These are phyloP conservation scores for Tulasnella sp. DNA, from an alignment of 768 basidiomycete species.

Conservation along the genomic window DNA sequence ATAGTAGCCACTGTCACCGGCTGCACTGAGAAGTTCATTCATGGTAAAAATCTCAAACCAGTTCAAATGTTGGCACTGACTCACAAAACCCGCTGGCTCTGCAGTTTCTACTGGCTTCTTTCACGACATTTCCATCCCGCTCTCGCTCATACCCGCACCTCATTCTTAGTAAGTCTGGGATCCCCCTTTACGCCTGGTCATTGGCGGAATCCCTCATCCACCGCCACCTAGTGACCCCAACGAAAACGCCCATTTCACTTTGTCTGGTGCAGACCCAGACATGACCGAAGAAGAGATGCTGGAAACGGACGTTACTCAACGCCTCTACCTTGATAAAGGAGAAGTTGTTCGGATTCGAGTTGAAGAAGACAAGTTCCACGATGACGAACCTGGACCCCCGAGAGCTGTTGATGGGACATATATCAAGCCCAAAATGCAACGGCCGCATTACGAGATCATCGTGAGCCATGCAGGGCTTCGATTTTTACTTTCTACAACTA, in stretches of 20 bases:
- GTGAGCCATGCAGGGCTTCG: constrained; percentile 37
- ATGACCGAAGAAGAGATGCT: constrained; percentile 52
- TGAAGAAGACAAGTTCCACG: constrained; percentile 74
- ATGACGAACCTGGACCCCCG: constrained; percentile 79
- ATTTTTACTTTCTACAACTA: not conserved
- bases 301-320: constrained; percentile 53
- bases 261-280: constrained; percentile 41
- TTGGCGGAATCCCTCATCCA: not conserved
- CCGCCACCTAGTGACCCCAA: constrained; percentile 55
- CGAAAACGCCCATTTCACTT: constrained; percentile 78
- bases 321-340: constrained; percentile 75
- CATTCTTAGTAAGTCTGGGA: constrained; percentile 56
- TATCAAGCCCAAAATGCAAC: constrained; percentile 41
- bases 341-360: constrained; percentile 71
- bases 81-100: not conserved
- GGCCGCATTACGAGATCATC: constrained; percentile 61
- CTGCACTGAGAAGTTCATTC: constrained; percentile 75
- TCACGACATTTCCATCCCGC: constrained; percentile 83
- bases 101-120: constrained; percentile 87
- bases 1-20: constrained; percentile 83
- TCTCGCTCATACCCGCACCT: constrained; percentile 70
- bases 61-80: not conserved
- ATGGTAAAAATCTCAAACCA: constrained; percentile 47
- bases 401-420: constrained; percentile 64
- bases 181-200: not conserved